These are phyloP conservation scores for Scheffersomyces cryptocercus DNA, from an alignment of 1,139 yeast genomes.

Conservation along the genomic window DNA sequence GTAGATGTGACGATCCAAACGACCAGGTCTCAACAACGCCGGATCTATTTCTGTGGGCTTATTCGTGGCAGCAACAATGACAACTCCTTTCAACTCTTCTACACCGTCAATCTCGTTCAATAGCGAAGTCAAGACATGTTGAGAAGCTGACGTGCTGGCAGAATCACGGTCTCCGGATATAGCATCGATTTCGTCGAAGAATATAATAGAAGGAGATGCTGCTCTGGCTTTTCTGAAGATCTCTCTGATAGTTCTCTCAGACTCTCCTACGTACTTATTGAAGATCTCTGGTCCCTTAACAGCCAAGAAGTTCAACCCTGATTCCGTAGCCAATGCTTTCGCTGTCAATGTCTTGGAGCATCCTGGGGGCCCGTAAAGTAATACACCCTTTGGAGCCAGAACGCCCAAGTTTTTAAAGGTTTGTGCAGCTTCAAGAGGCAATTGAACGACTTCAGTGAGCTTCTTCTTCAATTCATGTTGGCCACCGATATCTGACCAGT, in stretches of 20 bases:
- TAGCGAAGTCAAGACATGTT: conserved; percentile 83
- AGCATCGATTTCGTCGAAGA: conserved; percentile 96
- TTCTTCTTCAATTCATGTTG: conserved; percentile 80
- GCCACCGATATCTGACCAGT: conserved; percentile 96
- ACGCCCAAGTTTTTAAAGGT: conserved; percentile 78
- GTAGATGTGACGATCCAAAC: conserved; percentile 87
- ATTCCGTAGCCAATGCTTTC: conserved; percentile 92
- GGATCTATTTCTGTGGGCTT: conserved; percentile 91
- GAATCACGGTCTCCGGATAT: conserved; percentile 69
- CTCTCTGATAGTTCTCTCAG: conserved; percentile 86
- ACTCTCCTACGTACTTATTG: conserved; percentile 93
- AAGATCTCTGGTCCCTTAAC: conserved; percentile 96
- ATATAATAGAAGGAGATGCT: conserved; percentile 89
- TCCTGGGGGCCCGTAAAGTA: conserved; percentile 95
- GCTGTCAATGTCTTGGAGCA: conserved; percentile 94
- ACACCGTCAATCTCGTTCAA: conserved; percentile 96
- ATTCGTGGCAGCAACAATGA: conserved; percentile 92
- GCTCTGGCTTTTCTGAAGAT: conserved; percentile 89
- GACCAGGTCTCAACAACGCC: conserved; percentile 89
- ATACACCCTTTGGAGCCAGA: conserved; percentile 86
- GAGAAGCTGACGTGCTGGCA: conserved; percentile 71
- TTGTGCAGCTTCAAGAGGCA: conserved; percentile 84
- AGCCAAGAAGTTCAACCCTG: conserved; percentile 88
- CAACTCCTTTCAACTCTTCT: conserved; percentile 89
- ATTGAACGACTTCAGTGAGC: conserved; percentile 83